Base-by-base conservation (phyloP, 78 protist genomes). In the Protostelium mycophagum region DNA sequence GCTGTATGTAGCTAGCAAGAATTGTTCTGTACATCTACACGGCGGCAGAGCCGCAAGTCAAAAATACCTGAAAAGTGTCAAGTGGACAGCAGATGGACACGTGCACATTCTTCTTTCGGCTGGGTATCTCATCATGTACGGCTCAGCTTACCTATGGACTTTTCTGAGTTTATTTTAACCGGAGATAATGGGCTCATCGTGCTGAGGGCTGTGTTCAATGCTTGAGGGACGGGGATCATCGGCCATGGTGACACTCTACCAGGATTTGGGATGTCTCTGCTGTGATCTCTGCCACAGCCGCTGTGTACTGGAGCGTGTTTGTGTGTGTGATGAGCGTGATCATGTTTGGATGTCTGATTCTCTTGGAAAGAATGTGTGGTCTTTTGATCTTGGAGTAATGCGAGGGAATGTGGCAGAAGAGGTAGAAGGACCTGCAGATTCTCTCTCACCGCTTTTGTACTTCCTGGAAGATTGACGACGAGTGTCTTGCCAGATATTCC, bases 371-470 rank as follows among this genome's bases (percentile, higher is more conserved):
- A 51, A 51, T 51, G 73, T 51, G 73, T 25, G 16, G 73, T 51
- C 31, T 51, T 51, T 5, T 51, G 5, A 16, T 51, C 73, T 51
- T 16, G 73, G 16, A 51, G 5, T 25, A 51, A 16, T 25, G 73
- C 73, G 73, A 51, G 31, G 16, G 73, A 51, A 16, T 51, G 73
- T 51, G 73, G 73, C 16, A 51, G 16, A 16, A 51, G 73, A 51
- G 73, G 73, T 16, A 51, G 73, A 51, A 5, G 73, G 5, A 51
- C 73, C 73, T 51, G 73, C 73, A 92, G 63, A 83, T 92, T 92
- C 34, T 92, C 94, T 25, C 94, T 38, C 34, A 86, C 91, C 28
- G 88, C 94, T 38, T 92, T 92, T 0, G 87, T 91, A 89, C 94
- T 92, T 51, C 94, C 94, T 29, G 94, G 94, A n/a, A 92, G 34